A percentile compares a stretch with the other conserved stretches of the same genome.
Conservation (phyloP, 306 rosid genomes). For the Vicia faba region DNA sequence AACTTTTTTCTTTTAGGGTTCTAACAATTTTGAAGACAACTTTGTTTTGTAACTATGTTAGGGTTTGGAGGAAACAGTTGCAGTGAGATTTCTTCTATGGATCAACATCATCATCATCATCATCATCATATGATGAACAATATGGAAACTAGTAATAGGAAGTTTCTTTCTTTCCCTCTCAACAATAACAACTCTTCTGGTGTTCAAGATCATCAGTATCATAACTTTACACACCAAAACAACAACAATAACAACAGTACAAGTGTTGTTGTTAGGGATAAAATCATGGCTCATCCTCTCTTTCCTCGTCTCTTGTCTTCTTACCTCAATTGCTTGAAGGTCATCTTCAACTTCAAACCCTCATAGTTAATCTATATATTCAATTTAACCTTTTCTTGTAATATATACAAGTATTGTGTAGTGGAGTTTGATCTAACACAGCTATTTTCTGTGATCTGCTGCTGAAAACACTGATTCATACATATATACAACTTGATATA, state of each 20-base stretch:
- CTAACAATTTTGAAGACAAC: background rate
- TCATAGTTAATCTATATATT: background rate
- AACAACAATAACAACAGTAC: conserved; percentile 23
- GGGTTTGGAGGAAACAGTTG: conserved; percentile 53
- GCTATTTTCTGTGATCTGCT: background rate
- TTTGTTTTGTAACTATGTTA: conserved; percentile 36
- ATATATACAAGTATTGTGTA: background rate
- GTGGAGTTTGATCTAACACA: background rate
- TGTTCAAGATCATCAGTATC: background rate
- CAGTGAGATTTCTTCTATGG: conserved; percentile 45
- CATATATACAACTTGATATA: background rate
- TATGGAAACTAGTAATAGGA: conserved; percentile 42
- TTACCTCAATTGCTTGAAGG: conserved; percentile 93
- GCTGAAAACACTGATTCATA: background rate
- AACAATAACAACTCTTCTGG: conserved; percentile 2
- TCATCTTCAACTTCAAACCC: conserved; percentile 9
- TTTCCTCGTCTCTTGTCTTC: conserved; percentile 89
- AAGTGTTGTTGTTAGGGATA: conserved; percentile 59
- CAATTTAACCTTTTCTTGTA: background rate
- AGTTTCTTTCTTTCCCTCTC: conserved; percentile 48
- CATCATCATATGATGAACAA: conserved; percentile 37
- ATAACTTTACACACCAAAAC: conserved; percentile 5
- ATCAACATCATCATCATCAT: conserved; percentile 17
- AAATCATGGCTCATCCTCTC: conserved; percentile 98
- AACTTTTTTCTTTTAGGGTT: background rate